Evolutionary conservation across 1,284 basidiomycete species (phyloP).

Genomic region (Tremellales sp.): DNA sequence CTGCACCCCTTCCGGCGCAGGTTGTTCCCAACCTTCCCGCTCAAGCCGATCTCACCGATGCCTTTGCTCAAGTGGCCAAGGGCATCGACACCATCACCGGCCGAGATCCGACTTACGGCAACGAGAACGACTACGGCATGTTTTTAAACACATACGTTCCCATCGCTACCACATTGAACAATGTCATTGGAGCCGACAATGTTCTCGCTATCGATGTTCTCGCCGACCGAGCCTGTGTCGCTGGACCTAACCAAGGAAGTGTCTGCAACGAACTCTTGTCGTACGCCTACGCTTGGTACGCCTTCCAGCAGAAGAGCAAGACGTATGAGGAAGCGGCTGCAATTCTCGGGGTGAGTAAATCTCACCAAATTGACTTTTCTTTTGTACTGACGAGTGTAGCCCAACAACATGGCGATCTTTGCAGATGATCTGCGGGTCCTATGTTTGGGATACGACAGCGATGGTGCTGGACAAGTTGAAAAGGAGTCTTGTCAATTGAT

Average conservation of each 20-base stretch:
- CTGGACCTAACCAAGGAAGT: slow-evolving; percentile 6
- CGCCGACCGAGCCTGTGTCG: slow-evolving; percentile 8
- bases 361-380: background rate
- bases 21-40: too few species aligned
- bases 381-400: background rate
- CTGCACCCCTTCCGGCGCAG: too few species aligned
- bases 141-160: slow-evolving; percentile 3
- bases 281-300: slow-evolving; percentile 7
- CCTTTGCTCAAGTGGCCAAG: too few species aligned
- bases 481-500: slow-evolving; percentile 4
- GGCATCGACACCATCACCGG: too few species aligned
- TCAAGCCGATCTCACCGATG: too few species aligned
- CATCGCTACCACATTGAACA: slow-evolving; percentile 1
- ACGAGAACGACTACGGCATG: slow-evolving; percentile 3
- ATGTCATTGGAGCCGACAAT: background rate
- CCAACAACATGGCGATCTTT: slow-evolving; percentile 8
- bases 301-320: slow-evolving; percentile 5
- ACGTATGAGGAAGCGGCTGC: slow-evolving; percentile 2
- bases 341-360: slow-evolving; percentile 4
- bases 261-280: slow-evolving; percentile 6
- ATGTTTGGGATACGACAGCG: slow-evolving; percentile 1
- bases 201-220: slow-evolving; percentile 4
- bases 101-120: too few species aligned
- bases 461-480: background rate
- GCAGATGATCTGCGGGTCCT: background rate